Evolutionary conservation across 2,329 filamentous ascomycete species (phyloP).

Genomic region (Pyricularia grisea): DNA sequence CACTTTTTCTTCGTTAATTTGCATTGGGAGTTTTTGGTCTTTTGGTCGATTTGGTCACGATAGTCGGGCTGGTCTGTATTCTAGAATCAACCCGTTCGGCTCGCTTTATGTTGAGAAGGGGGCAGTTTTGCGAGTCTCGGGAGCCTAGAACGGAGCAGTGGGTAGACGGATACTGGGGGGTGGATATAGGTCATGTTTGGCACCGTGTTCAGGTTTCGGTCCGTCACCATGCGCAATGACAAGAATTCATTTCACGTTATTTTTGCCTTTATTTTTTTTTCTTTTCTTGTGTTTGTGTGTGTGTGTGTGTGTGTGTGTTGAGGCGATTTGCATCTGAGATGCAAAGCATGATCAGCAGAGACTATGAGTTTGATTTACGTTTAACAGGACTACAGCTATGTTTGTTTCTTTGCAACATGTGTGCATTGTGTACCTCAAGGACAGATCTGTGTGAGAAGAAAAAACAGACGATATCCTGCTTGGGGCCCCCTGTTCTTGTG

Average conservation of each 20-base stretch:
- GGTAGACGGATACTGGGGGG: neutral
- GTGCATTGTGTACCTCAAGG: neutral
- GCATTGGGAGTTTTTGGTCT: slow-evolving; percentile 7
- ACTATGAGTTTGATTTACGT: neutral
- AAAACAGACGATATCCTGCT: neutral
- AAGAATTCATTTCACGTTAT: neutral
- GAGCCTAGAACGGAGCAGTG: neutral
- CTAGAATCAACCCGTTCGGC: slow-evolving; percentile 4
- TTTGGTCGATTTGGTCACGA: slow-evolving; percentile 6
- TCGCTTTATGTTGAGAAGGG: neutral
- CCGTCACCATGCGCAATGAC: neutral
- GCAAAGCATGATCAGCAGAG: too few species aligned
- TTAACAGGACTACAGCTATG: neutral
- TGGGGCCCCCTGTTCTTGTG: neutral
- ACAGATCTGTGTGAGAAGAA: neutral
- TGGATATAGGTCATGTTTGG: neutral
- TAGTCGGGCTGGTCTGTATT: slow-evolving; percentile 1
- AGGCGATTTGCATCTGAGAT: too few species aligned
- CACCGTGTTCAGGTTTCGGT: neutral
- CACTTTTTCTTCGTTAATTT: slow-evolving; percentile 1
- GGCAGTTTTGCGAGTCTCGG: slow-evolving; percentile 2
- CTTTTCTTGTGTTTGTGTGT: too few species aligned
- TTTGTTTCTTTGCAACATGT: neutral
- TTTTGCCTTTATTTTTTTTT: neutral
- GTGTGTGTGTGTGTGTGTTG: too few species aligned